Evolutionary conservation across 2,329 filamentous ascomycete species (phyloP).

Genomic region (Parastagonospora avenae): DNA sequence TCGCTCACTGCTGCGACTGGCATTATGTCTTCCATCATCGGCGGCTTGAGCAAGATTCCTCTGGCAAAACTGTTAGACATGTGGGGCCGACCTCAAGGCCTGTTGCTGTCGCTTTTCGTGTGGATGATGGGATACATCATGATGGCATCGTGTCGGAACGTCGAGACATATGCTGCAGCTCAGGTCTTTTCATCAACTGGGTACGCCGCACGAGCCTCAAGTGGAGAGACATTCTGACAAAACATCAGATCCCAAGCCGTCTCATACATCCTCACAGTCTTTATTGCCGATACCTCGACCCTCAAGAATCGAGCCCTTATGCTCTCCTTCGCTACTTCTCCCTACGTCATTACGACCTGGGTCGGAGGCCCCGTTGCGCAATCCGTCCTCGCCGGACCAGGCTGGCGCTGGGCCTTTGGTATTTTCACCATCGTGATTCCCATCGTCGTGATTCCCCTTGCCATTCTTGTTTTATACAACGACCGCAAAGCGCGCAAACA

Average conservation of each 20-base stretch:
- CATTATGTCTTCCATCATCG: conserved; percentile 41
- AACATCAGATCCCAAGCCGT: conserved; percentile 14
- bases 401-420: conserved; percentile 72
- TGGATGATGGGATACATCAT: conserved; percentile 61
- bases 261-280: conserved; percentile 64
- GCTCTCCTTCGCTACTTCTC: conserved; percentile 54
- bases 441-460: conserved; percentile 61
- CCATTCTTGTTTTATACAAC: conserved; percentile 60
- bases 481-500: conserved; percentile 64
- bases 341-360: conserved; percentile 39
- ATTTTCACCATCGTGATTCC: conserved; percentile 69
- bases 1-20: conserved; percentile 40
- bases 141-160: conserved; percentile 68
- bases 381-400: conserved; percentile 57
- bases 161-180: conserved; percentile 67
- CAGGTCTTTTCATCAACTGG: conserved; percentile 72
- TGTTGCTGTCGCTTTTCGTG: conserved; percentile 42
- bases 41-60: conserved; percentile 42
- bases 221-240: conserved; percentile 9
- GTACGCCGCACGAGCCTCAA: conserved; percentile 64
- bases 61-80: conserved; percentile 47
- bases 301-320: conserved; percentile 67
- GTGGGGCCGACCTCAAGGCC: conserved; percentile 49
- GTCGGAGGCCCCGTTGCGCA: conserved; percentile 57
- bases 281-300: conserved; percentile 71